A percentile compares a stretch with the other conserved stretches of the same genome.
Evolutionary conservation across 2,329 filamentous ascomycete genomes (phyloP).

Genomic region (Dothidotthia symphoricarpi): DNA sequence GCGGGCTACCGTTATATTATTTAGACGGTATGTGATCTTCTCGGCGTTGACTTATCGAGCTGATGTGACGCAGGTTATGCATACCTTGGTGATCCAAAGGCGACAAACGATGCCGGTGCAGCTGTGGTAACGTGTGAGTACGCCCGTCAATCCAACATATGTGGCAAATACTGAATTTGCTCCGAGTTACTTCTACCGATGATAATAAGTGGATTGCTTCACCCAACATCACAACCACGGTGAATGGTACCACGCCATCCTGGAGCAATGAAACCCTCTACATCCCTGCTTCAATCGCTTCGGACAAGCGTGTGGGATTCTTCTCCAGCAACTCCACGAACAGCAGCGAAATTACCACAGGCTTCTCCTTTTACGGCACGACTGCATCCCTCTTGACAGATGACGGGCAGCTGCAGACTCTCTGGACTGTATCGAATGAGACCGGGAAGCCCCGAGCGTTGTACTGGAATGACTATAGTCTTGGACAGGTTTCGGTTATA

Average conservation of each 20-base stretch:
- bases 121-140: slow-evolving; percentile 17
- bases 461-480: slow-evolving; percentile 26
- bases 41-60: neutral
- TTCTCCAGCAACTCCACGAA: slow-evolving; percentile 4
- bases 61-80: slow-evolving; percentile 16
- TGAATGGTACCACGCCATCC: slow-evolving; percentile 4
- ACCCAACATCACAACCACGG: slow-evolving; percentile 14
- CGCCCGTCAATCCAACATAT: neutral
- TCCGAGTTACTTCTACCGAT: slow-evolving; percentile 10
- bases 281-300: slow-evolving; percentile 8
- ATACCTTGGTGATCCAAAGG: slow-evolving; percentile 15
- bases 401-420: slow-evolving; percentile 13
- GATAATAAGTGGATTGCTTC: slow-evolving; percentile 12
- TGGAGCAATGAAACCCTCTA: slow-evolving; percentile 22
- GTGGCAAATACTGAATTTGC: neutral
- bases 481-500: slow-evolving; percentile 16
- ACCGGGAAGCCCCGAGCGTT: slow-evolving; percentile 10
- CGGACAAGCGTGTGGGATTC: slow-evolving; percentile 18
- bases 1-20: slow-evolving; percentile 21
- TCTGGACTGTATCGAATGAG: slow-evolving; percentile 13
- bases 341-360: slow-evolving; percentile 7
- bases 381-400: slow-evolving; percentile 13
- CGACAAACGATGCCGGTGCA: slow-evolving; percentile 18
- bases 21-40: slow-evolving; percentile 11
- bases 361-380: slow-evolving; percentile 21